Conservation (phyloP, 306 rosid genomes). For the Fragaria iinumae region DNA sequence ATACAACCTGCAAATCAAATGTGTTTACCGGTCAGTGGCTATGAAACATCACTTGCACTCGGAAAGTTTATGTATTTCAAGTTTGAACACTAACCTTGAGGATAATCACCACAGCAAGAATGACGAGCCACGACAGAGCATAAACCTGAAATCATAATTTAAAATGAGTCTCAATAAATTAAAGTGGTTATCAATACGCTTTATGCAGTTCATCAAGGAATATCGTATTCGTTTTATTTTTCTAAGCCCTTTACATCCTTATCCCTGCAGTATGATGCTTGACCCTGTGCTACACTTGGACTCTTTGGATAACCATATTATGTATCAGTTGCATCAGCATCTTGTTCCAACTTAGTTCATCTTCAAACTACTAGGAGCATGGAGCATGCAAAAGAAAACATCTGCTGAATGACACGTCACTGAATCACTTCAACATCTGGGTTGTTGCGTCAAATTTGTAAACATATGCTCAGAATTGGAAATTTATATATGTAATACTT, state of each 20-base stretch:
- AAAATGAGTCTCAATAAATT: neutral
- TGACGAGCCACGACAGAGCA: slow-evolving; percentile 93
- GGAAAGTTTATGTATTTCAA: slow-evolving; percentile 14
- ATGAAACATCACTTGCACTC: slow-evolving; percentile 15
- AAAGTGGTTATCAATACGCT: neutral
- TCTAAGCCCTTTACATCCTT: neutral
- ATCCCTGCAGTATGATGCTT: neutral
- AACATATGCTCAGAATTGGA: neutral
- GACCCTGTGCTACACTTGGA: neutral
- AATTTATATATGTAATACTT: neutral
- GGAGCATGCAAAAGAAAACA: neutral
- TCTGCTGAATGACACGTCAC: slow-evolving; percentile 3
- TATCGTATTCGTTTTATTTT: neutral
- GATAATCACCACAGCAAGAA: slow-evolving; percentile 76
- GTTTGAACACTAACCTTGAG: slow-evolving; percentile 60
- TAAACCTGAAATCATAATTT: slow-evolving; percentile 57
- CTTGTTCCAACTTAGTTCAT: neutral
- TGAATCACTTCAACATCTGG: neutral
- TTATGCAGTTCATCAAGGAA: neutral
- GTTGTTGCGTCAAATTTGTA: neutral
- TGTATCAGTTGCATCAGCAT: neutral
- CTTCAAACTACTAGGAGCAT: neutral
- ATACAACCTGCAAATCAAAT: slow-evolving; percentile 70
- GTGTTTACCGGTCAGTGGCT: slow-evolving; percentile 23
- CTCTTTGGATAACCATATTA: neutral